phyloP scores from a whole-genome alignment of 2,329 filamentous ascomycete species.

The Clarireedia homoeocarpa region DNA sequence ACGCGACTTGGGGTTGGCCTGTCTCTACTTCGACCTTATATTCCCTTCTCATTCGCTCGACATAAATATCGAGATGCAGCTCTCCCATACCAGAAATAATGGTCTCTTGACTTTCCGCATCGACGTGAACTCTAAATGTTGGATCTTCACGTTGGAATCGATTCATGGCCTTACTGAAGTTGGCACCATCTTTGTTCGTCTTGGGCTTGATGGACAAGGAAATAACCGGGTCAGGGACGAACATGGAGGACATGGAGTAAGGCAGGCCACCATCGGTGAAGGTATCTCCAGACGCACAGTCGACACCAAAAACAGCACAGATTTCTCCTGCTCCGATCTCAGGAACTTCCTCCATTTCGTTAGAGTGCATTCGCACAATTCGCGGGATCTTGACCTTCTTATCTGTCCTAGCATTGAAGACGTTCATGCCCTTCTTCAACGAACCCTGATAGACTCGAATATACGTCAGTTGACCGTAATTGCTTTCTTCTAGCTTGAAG shows the following conservation, averaged over 20 bases:
- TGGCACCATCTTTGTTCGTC: constrained; percentile 80
- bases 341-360: constrained; percentile 95
- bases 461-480: constrained; percentile 96
- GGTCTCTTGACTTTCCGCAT: constrained; percentile 87
- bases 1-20: constrained; percentile 94
- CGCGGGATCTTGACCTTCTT: constrained; percentile 96
- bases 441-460: constrained; percentile 96
- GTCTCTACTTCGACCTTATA: constrained; percentile 94
- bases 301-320: constrained; percentile 95
- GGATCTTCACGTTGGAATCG: constrained; percentile 98
- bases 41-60: constrained; percentile 92
- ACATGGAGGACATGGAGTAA: constrained; percentile 97
- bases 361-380: constrained; percentile 98
- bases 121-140: constrained; percentile 91
- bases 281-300: constrained; percentile 95
- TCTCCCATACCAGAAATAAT: constrained; percentile 99
- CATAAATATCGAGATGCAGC: constrained; percentile 91
- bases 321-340: constrained; percentile 96
- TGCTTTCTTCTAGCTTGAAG: constrained; percentile 98
- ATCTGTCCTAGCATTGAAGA: constrained; percentile 88
- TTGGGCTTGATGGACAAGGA: constrained; percentile 97
- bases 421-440: constrained; percentile 77
- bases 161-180: constrained; percentile 98
- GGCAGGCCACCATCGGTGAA: constrained; percentile 91
- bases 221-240: constrained; percentile 95